Percentiles rank a stretch among this genome's conserved stretches.
Evolutionary conservation across 208 protist genomes (phyloP).

Genomic region (Leishmania arabica): DNA sequence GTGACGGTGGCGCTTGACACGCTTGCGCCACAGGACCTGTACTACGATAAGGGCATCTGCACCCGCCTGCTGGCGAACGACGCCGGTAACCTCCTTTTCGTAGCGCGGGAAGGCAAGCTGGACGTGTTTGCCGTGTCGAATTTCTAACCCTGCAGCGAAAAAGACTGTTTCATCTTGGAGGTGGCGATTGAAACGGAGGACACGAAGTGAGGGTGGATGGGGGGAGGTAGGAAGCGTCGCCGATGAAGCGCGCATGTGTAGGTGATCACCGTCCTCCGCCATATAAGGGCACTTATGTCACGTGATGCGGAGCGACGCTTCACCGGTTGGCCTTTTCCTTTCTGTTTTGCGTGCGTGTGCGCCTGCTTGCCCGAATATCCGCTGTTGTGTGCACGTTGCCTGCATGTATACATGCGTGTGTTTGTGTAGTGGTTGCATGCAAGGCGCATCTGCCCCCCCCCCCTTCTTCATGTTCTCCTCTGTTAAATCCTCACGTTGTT

Average conservation of each 20-base stretch:
- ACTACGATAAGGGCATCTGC: constrained; percentile 8
- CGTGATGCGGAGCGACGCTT: background rate
- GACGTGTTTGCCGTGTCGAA: constrained; percentile 6
- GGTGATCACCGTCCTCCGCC: background rate
- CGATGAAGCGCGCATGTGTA: background rate
- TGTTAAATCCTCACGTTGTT: background rate
- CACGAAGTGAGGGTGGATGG: background rate
- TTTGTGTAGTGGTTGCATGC: background rate
- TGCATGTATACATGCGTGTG: background rate
- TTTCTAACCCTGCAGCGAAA: background rate
- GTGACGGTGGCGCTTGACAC: constrained; percentile 51
- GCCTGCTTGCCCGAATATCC: background rate
- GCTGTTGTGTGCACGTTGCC: background rate
- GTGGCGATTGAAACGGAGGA: background rate
- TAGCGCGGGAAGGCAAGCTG: constrained; percentile 3
- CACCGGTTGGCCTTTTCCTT: background rate
- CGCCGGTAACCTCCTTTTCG: constrained; percentile 32
- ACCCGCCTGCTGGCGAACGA: constrained; percentile 33
- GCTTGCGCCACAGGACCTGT: constrained; percentile 27
- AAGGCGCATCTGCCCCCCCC: too few relatives aligned
- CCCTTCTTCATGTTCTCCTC: background rate
- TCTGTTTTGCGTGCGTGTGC: background rate
- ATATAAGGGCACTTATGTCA: background rate
- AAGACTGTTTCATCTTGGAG: too few relatives aligned
- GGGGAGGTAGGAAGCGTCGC: background rate